Base-by-base conservation (phyloP, 192 early-diverging fungal genomes). In the Irineochytrium annulatum region DNA sequence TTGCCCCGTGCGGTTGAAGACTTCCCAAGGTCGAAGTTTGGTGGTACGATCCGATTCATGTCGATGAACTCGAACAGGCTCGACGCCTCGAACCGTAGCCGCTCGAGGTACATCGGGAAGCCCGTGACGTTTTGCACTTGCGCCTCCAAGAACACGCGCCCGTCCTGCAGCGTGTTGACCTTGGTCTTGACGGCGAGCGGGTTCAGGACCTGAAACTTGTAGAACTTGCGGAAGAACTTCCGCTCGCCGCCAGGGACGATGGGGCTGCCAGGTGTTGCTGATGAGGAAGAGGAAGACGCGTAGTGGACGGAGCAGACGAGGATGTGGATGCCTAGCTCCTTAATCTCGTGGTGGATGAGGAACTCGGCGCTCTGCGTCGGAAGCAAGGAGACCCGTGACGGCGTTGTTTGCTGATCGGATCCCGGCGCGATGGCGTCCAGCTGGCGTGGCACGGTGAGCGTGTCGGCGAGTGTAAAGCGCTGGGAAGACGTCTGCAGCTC, bases 181-280 rank as follows among this genome's bases (percentile, higher is more conserved):
- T 95, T 96, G 8, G 95, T 98, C 71, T 95, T 97, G 49, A 98
- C 95, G 8, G 91, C 82, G 32, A 98, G 78, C 37, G 95, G 95
- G 70, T 98, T 98, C 43, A 90, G 67, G 16, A 95, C 95, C 77
- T 95, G 91, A 69, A 98, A 98, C 60, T 92, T 94, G 82, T 91
- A 98, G 63, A 92, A 92, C 65, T 92, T 92, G 45, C 91, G 82
- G 69, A 97, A 87, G 29, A 70, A 77, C 29, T 87, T 85, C 52
- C 78, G 78, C 46, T 89, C 85, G 1, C 55, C 43, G 13, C 39
- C 48, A n/a, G n/a, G n/a, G n/a, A n/a, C n/a, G 45, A 13, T 8
- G 53, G 67, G 34, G 16, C n/a, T 33, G n/a, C n/a, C 14, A 58
- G n/a, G 57, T 31, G 61, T 43, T 39, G 17, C 70, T 0, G 82